These are phyloP conservation scores for Globisporangium lucens DNA, from an alignment of 352 stramenopile genomes.

Conservation along the genomic window DNA sequence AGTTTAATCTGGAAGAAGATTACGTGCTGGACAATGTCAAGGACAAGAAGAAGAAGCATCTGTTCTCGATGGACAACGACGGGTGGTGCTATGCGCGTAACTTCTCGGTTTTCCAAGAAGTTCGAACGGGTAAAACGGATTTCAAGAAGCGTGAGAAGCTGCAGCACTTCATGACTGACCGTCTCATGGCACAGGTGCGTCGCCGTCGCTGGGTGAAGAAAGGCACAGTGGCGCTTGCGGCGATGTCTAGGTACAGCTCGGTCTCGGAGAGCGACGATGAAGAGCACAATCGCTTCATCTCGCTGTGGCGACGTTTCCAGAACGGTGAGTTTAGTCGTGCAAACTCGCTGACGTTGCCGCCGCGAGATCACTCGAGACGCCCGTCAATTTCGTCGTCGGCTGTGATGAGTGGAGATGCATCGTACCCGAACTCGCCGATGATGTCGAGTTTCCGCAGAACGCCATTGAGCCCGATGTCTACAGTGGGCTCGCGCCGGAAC, in stretches of 20 bases:
- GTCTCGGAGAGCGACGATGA: conserved; percentile 71
- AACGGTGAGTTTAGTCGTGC: conserved; percentile 62
- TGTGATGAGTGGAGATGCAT: conserved; percentile 43
- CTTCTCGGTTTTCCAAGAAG: conserved; percentile 85
- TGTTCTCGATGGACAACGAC: conserved; percentile 86
- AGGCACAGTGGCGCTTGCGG: conserved; percentile 29
- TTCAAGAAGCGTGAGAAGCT: conserved; percentile 80
- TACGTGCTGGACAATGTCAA: conserved; percentile 79
- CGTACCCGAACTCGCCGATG: conserved; percentile 63
- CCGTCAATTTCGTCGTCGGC: conserved; percentile 36
- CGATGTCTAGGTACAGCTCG: conserved; percentile 43
- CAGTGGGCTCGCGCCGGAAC: neutral
- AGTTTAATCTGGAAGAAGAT: conserved; percentile 66
- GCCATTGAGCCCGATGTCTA: conserved; percentile 33
- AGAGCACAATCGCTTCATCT: conserved; percentile 57
- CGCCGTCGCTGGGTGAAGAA: conserved; percentile 80
- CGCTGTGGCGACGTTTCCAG: conserved; percentile 69
- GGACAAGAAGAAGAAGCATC: conserved; percentile 71
- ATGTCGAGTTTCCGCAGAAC: conserved; percentile 53
- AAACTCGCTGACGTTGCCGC: conserved; percentile 57
- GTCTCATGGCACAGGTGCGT: conserved; percentile 81
- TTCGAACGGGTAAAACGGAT: conserved; percentile 73
- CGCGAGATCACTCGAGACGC: conserved; percentile 22
- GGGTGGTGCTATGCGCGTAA: conserved; percentile 86
- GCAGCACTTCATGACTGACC: conserved; percentile 82